These are phyloP conservation scores for Keithomyces neogunnii DNA, from an alignment of 2,329 filamentous ascomycete genomes.

Conservation along the genomic window DNA sequence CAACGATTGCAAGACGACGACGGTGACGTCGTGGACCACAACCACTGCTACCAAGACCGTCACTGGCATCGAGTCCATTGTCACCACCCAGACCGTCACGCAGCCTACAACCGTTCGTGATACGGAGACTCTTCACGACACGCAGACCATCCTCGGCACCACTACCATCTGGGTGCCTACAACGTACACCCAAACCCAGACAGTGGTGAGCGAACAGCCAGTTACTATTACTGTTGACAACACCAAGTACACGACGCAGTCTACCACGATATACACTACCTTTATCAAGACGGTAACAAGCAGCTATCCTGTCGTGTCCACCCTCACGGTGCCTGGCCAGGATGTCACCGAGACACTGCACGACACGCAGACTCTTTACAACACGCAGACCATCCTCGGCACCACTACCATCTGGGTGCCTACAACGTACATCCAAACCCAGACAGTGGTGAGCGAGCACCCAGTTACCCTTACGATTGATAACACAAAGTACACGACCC, in stretches of 20 bases:
- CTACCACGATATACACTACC: slow-evolving; percentile 7
- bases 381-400: slow-evolving; percentile 5
- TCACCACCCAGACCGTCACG: slow-evolving; percentile 9
- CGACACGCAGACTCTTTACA: not conserved
- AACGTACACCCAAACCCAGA: slow-evolving; percentile 8
- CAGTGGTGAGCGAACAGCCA: slow-evolving; percentile 6
- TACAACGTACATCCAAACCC: slow-evolving; percentile 6
- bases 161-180: slow-evolving; percentile 12
- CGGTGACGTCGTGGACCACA: slow-evolving; percentile 14
- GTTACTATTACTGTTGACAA: slow-evolving; percentile 12
- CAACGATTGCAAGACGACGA: slow-evolving; percentile 10
- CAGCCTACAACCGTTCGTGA: slow-evolving; percentile 8
- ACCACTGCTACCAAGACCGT: slow-evolving; percentile 10
- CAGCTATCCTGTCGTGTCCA: slow-evolving; percentile 10
- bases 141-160: slow-evolving; percentile 2
- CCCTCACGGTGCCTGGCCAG: slow-evolving; percentile 6
- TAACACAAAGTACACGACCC: slow-evolving; percentile 9
- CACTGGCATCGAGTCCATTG: slow-evolving; percentile 7
- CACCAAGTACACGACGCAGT: slow-evolving; percentile 8
- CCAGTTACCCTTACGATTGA: slow-evolving; percentile 11
- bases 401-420: slow-evolving; percentile 10
- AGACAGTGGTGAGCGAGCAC: slow-evolving; percentile 6
- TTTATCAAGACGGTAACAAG: slow-evolving; percentile 8
- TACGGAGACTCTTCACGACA: slow-evolving; percentile 4
- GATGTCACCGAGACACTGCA: not conserved